A percentile compares a stretch with the other conserved stretches of the same genome.
Evolutionary conservation across 441 rosid genomes (phyloP).

Genomic region (Euphorbia celastroides): DNA sequence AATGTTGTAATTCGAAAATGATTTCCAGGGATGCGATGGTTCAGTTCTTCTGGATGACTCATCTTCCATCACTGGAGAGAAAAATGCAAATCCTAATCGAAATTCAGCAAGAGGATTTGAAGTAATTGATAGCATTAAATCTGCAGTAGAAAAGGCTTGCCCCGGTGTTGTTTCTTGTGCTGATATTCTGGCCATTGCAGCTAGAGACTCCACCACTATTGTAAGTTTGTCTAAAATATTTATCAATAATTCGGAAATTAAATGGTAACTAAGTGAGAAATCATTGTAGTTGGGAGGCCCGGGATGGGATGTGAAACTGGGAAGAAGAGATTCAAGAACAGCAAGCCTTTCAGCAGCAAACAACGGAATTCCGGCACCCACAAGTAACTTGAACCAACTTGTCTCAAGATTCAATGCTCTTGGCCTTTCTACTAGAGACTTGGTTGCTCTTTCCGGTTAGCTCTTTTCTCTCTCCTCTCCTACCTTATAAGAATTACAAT

Average conservation of each 20-base stretch:
- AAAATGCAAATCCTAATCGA: conserved; percentile 61
- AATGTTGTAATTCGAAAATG: too few relatives aligned
- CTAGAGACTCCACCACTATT: conserved; percentile 59
- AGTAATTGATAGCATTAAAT: conserved; percentile 66
- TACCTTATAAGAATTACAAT: too few relatives aligned
- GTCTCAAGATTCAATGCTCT: conserved; percentile 50
- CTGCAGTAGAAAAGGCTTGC: conserved; percentile 74
- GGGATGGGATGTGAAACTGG: conserved; percentile 67
- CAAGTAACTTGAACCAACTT: conserved; percentile 54
- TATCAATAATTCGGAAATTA: too few relatives aligned
- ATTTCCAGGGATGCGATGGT: conserved; percentile 94
- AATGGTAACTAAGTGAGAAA: too few relatives aligned
- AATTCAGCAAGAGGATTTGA: conserved; percentile 73
- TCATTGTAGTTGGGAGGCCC: conserved; percentile 95
- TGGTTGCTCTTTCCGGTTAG: conserved; percentile 78
- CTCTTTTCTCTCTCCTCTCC: not conserved
- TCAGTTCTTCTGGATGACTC: conserved; percentile 85
- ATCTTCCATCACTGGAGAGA: conserved; percentile 77
- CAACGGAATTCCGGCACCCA: conserved; percentile 64
- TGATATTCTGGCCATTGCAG: conserved; percentile 73
- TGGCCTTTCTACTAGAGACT: conserved; percentile 69
- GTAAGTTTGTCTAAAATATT: too few relatives aligned
- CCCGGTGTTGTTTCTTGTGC: conserved; percentile 93
- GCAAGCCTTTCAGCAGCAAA: conserved; percentile 80
- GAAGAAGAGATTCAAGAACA: conserved; percentile 73